These are phyloP conservation scores for Candida arabinofermentans DNA, from an alignment of 805 yeast genomes.

Conservation along the genomic window DNA sequence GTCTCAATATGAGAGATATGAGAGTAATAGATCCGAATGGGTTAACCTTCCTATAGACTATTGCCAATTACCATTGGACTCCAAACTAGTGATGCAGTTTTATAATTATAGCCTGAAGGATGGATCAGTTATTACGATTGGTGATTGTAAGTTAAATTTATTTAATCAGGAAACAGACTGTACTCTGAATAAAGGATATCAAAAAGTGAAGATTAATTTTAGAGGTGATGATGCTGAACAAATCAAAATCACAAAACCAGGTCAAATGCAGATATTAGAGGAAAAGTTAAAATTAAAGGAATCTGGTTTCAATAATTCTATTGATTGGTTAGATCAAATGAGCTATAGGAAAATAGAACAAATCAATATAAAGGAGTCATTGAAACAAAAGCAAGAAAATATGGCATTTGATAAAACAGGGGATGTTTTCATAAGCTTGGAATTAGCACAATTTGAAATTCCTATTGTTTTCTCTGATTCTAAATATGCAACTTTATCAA, in stretches of 20 bases:
- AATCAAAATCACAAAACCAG: conserved; percentile 21
- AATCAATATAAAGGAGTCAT: conserved; percentile 22
- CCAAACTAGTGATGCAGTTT: conserved; percentile 56
- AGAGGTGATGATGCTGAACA: conserved; percentile 6
- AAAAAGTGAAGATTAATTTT: conserved; percentile 41
- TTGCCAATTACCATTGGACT: conserved; percentile 61
- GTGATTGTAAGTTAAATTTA: conserved; percentile 53
- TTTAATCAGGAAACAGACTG: conserved; percentile 46
- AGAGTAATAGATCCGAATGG: conserved; percentile 46
- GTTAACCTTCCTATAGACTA: conserved; percentile 66
- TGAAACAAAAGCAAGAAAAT: conserved; percentile 8
- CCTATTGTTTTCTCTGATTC: conserved; percentile 69
- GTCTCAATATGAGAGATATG: neutral
- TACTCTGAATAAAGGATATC: conserved; percentile 69
- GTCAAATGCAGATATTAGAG: conserved; percentile 45
- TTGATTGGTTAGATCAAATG: conserved; percentile 73
- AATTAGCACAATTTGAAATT: conserved; percentile 61
- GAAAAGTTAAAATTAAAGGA: conserved; percentile 57
- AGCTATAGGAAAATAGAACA: conserved; percentile 53
- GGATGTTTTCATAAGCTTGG: conserved; percentile 33
- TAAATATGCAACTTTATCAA: conserved; percentile 34
- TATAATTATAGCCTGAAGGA: conserved; percentile 63
- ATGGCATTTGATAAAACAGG: conserved; percentile 11
- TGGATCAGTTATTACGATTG: conserved; percentile 47
- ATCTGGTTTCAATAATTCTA: conserved; percentile 55